Evolutionary conservation across 495 filamentous ascomycete species (phyloP), one percentile per base, ranked within the genome.

Genomic region (Penicillium coprophilum): DNA sequence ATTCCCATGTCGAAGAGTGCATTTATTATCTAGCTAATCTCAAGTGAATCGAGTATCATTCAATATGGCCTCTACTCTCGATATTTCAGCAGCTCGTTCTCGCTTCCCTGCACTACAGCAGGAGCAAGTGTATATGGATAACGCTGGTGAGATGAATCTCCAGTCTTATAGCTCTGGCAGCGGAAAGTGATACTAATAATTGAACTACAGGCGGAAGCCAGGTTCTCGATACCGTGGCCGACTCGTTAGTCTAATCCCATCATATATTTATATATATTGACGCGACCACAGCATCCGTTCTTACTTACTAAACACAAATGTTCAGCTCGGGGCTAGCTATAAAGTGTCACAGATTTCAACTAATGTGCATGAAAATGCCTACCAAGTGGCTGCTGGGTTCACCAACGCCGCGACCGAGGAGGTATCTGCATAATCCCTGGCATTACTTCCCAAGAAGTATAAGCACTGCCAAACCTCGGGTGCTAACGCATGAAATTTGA

Each of bases 241-340:
- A 88, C 34, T 77, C 82, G 87, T 90, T 69, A 65, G 77, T 69
- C 52, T 46, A 12, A 40, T 15, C 40, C 21, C 49, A 41, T 38
- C 13, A 17, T 17, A 24, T 4, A 19, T 34, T 54, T 1, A 15
- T 24, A 13, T 39, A 6, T 46, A 43, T 47, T 32, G 38, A 41
- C 39, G 46, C n/a, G 23, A 44, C 34, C 48, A 24, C 15, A 89
- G 87, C 11, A 84, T 91, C 50, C 67, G 69, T 6, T 73, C 85
- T 43, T 91, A 91, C 58, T 76, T 90, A 36, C 66, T 77, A 41
- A 81, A 77, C 45, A 86, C 80, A 57, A 91, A 91, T 55, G 86
- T 90, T 53, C 88, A 90, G 67, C 80, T 90, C 9, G 86, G 86
- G 24, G 87, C 85, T 9, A 82, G 76, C 4, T 92, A 92, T 59